Conservation (phyloP, 2,329 filamentous ascomycete genomes). For the Pseudogymnoascus sp. region DNA sequence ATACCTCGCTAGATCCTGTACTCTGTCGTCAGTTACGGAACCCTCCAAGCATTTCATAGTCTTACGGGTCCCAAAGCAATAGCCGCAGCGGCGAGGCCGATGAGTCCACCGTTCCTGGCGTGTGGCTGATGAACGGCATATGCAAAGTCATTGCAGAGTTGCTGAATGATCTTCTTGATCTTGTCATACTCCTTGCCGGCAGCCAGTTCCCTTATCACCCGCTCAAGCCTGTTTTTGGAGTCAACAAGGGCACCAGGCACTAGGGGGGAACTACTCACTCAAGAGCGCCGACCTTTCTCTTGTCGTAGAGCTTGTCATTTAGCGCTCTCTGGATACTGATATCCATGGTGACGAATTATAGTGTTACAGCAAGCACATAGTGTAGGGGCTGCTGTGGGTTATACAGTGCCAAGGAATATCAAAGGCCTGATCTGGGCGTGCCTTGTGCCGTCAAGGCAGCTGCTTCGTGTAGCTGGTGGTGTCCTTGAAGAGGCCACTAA, state of each 20-base stretch:
- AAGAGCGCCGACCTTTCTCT: constrained; percentile 89
- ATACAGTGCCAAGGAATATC: not conserved
- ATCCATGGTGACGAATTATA: constrained; percentile 57
- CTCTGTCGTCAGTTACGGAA: not conserved
- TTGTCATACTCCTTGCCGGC: constrained; percentile 68
- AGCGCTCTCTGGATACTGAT: constrained; percentile 79
- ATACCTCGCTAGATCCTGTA: constrained; percentile 81
- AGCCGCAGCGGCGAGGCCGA: constrained; percentile 88
- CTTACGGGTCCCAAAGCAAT: constrained; percentile 88
- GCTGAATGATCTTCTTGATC: constrained; percentile 83
- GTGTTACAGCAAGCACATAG: constrained; percentile 8
- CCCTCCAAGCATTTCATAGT: constrained; percentile 20
- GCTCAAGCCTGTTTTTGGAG: constrained; percentile 63
- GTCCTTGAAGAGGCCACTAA: not conserved
- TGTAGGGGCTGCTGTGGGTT: not conserved
- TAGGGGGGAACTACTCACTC: constrained; percentile 55
- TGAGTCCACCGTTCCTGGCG: constrained; percentile 90
- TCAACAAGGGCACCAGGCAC: constrained; percentile 3
- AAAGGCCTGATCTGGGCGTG: not conserved
- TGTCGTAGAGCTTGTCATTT: constrained; percentile 98
- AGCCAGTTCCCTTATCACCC: constrained; percentile 78
- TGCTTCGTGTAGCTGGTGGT: not conserved
- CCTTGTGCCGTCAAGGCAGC: not conserved
- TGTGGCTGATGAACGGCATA: constrained; percentile 96
- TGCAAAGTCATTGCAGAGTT: constrained; percentile 95